phyloP scores from a whole-genome alignment of 2,329 filamentous ascomycete genomes.

The Arthrinium puccinioides region DNA sequence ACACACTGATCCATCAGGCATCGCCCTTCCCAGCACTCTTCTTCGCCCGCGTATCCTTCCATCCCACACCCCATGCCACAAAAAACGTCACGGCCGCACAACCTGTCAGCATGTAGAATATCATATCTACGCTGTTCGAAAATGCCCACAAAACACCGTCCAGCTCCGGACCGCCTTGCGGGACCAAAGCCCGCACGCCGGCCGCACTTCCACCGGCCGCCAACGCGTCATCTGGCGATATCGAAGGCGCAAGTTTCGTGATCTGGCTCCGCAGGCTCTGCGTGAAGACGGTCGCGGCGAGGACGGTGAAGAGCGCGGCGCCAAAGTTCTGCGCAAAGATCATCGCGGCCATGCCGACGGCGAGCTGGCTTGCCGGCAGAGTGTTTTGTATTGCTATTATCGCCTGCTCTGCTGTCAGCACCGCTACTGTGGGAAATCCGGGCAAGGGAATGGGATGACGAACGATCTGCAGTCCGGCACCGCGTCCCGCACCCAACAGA shows the following conservation, averaged over 20 bases:
- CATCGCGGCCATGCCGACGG: slow-evolving; percentile 18
- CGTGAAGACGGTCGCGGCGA: slow-evolving; percentile 20
- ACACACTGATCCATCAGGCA: not conserved
- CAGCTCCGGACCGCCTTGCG: slow-evolving; percentile 17
- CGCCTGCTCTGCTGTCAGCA: slow-evolving; percentile 6
- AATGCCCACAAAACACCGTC: slow-evolving; percentile 14
- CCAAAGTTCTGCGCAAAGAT: slow-evolving; percentile 21
- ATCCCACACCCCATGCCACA: slow-evolving; percentile 19
- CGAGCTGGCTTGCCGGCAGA: slow-evolving; percentile 15
- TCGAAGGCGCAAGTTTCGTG: slow-evolving; percentile 13
- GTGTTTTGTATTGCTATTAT: slow-evolving; percentile 21
- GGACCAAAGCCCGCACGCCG: slow-evolving; percentile 19
- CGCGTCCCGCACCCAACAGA: slow-evolving; percentile 16
- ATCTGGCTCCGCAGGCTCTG: slow-evolving; percentile 15
- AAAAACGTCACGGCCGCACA: slow-evolving; percentile 13
- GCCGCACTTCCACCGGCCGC: slow-evolving; percentile 19
- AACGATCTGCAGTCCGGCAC: slow-evolving; percentile 17
- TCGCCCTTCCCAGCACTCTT: not conserved
- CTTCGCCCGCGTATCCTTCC: slow-evolving; percentile 9
- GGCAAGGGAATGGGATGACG: not conserved
- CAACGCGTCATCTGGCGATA: slow-evolving; percentile 14
- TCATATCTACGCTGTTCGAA: slow-evolving; percentile 14
- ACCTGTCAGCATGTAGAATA: slow-evolving; percentile 20
- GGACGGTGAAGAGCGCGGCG: slow-evolving; percentile 18
- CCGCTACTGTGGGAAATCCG: not conserved